A percentile compares a stretch with the other conserved stretches of the same genome.
Evolutionary conservation across 1,284 basidiomycete genomes (phyloP).

Genomic region (Ustilago xerochloae): DNA sequence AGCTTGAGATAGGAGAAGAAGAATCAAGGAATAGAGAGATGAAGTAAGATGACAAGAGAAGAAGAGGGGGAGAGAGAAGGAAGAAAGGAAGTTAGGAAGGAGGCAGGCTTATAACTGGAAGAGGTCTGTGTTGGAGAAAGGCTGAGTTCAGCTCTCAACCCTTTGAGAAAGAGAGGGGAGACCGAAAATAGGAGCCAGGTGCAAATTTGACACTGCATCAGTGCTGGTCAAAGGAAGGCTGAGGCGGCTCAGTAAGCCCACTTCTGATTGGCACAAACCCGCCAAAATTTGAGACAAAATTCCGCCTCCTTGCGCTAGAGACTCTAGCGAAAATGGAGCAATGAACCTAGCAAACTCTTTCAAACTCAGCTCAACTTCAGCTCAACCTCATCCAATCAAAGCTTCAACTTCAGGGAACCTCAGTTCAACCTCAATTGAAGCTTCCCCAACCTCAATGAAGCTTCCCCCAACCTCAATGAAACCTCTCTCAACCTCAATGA

Average conservation of each 20-base stretch:
- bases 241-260: too few relatives aligned
- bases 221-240: neutral
- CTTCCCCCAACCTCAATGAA: neutral
- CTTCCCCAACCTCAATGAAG: neutral
- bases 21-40: neutral
- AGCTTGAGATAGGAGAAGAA: neutral
- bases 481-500: neutral
- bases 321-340: constrained; percentile 1
- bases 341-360: neutral
- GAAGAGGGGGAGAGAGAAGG: neutral
- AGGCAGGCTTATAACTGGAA: neutral
- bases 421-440: neutral
- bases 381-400: neutral
- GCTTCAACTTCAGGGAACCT: neutral
- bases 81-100: neutral
- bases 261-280: too few relatives aligned
- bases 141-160: too few relatives aligned
- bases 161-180: neutral
- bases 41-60: neutral
- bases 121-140: neutral
- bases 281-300: neutral
- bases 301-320: constrained; percentile 12
- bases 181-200: neutral
- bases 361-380: constrained; percentile 2
- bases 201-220: constrained; percentile 1